Conservation (phyloP, 2,329 filamentous ascomycete genomes). For the Fusarium albidum region DNA sequence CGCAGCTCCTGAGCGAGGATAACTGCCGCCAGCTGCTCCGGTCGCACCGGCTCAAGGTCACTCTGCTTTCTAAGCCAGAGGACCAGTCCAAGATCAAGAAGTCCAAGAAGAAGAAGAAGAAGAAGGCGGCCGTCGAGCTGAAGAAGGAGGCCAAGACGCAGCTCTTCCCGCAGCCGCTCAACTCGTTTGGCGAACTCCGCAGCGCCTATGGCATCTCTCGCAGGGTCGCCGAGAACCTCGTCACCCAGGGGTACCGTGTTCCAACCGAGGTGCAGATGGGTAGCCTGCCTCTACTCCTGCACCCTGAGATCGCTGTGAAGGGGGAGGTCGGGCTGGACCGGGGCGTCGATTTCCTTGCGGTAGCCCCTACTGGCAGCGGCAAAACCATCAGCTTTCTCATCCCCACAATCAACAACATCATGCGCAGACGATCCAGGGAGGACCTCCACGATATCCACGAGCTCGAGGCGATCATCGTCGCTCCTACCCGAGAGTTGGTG, state of each 20-base stretch:
- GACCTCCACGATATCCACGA: slow-evolving; percentile 51
- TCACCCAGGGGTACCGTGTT: slow-evolving; percentile 82
- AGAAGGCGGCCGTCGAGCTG: slow-evolving; percentile 55
- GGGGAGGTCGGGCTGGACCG: slow-evolving; percentile 46
- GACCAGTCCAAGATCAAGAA: slow-evolving; percentile 58
- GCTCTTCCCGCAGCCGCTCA: slow-evolving; percentile 82
- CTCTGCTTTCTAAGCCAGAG: slow-evolving; percentile 68
- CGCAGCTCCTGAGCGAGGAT: slow-evolving; percentile 65
- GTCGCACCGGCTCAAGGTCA: slow-evolving; percentile 85
- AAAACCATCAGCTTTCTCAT: slow-evolving; percentile 96
- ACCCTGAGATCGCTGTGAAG: slow-evolving; percentile 59
- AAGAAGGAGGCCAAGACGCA: slow-evolving; percentile 64
- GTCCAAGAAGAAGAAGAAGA: slow-evolving; percentile 64
- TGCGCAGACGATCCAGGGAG: slow-evolving; percentile 62
- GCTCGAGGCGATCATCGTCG: slow-evolving; percentile 75
- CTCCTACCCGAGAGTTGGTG: slow-evolving; percentile 80
- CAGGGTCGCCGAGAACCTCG: slow-evolving; percentile 79
- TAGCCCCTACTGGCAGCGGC: slow-evolving; percentile 94
- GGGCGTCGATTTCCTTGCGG: slow-evolving; percentile 78
- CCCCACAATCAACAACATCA: slow-evolving; percentile 80
- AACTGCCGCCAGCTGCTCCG: slow-evolving; percentile 78
- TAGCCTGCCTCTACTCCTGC: slow-evolving; percentile 79
- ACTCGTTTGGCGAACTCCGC: slow-evolving; percentile 77
- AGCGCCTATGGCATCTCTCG: slow-evolving; percentile 76
- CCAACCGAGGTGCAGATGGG: slow-evolving; percentile 96